These are phyloP conservation scores for Chaetomiaceae sp. DNA, from an alignment of 2,329 filamentous ascomycete genomes.

Conservation along the genomic window DNA sequence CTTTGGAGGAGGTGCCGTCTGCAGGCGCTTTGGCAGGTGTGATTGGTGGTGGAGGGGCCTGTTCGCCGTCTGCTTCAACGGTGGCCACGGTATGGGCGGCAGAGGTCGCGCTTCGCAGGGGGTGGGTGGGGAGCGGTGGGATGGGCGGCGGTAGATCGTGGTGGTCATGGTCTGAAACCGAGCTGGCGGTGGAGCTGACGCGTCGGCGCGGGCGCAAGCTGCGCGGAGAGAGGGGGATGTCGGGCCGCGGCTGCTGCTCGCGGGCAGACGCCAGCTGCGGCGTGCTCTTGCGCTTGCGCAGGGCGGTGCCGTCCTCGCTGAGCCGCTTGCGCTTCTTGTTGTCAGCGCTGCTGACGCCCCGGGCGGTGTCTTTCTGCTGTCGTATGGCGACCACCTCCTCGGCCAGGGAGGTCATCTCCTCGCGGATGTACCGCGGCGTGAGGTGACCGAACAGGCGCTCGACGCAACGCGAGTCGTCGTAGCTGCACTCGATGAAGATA, in stretches of 20 bases:
- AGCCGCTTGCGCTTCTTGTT: conserved; percentile 57
- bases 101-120: conserved; percentile 3
- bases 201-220: conserved; percentile 4
- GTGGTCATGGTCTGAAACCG: conserved; percentile 14
- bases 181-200: conserved; percentile 4
- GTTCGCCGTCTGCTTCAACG: too few species aligned
- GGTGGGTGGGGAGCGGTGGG: not conserved
- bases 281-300: conserved; percentile 19
- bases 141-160: conserved; percentile 13
- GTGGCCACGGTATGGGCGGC: too few species aligned
- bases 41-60: too few species aligned
- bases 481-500: conserved; percentile 95
- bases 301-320: conserved; percentile 29
- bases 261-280: conserved; percentile 13
- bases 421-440: conserved; percentile 72
- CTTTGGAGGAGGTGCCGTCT: too few species aligned
- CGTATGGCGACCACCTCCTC: conserved; percentile 57
- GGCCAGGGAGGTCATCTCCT: conserved; percentile 70
- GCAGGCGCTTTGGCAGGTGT: too few species aligned
- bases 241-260: conserved; percentile 20
- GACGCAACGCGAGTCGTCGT: conserved; percentile 71
- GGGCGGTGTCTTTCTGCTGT: conserved; percentile 2
- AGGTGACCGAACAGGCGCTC: conserved; percentile 83
- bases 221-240: conserved; percentile 11
- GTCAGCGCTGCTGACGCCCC: conserved; percentile 1